Evolutionary conservation across 2,329 filamentous ascomycete genomes (phyloP), one percentile per base, ranked within the genome.

Genomic region (Phaeosphaeria sp.): DNA sequence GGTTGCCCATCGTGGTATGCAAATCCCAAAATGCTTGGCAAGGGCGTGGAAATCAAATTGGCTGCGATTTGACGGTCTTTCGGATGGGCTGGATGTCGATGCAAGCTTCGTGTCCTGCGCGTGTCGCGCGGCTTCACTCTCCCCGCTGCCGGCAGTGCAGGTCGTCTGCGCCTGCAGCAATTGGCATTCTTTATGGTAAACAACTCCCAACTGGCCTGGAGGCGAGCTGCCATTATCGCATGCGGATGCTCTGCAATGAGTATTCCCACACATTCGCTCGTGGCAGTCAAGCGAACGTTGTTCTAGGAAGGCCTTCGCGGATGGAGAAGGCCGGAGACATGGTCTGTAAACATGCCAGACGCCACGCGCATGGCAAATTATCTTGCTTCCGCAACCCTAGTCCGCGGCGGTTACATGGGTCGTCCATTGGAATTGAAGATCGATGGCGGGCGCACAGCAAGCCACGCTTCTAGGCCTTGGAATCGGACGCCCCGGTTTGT

Each of bases 1-100:
- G 61, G 50, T 67, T 68, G 61, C 72, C 72, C 44, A 67, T 68
- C 56, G 50, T 22, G 64, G 74, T 76, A 75, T 74, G 49, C 43
- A 61, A 72, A 61, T 73, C 72, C 72, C 65, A 65, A 55, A 48
- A 27, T 36, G 42, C 63, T 67, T 65, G 66, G 64, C 68, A 61
- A 46, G 54, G 46, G 56, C 33, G 30, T 46, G 47, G 23, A 36
- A 44, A 43, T 56, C 55, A 52, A 50, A 50, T 43, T 60, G 56
- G 46, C 47, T 49, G 52, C 21, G 18, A 41, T 56, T 59, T 51
- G 54, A 50, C 59, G 46, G 54, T 49, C 46, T 27, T 44, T 58
- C 46, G 51, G 54, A 54, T 39, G 43, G 59, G 46, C 20, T 50
- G 50, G 39, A 54, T 52, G 25, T 48, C 52, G 43, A 39, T 41